phyloP scores from a whole-genome alignment of 768 basidiomycete genomes.

The Trametes gibbosa region DNA sequence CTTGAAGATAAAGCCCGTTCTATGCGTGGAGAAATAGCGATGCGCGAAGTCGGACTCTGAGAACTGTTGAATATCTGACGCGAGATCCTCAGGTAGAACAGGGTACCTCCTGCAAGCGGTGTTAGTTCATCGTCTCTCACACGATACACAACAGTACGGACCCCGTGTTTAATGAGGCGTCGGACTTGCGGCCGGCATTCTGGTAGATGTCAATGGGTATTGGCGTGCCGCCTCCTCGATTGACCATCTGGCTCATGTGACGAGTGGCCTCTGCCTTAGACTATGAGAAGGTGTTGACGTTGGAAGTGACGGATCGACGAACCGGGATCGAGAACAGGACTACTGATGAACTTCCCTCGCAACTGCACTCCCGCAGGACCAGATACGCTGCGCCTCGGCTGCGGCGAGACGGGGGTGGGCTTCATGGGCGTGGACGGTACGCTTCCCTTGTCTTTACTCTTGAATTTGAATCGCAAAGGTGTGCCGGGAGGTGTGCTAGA shows the following conservation, averaged over 20 bases:
- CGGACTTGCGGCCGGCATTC: slow-evolving; percentile 28
- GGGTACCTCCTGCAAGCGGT: slow-evolving; percentile 58
- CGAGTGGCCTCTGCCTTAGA: slow-evolving; percentile 53
- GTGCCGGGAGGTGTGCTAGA: slow-evolving; percentile 15
- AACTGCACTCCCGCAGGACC: slow-evolving; percentile 17
- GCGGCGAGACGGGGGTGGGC: slow-evolving; percentile 12
- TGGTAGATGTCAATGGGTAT: slow-evolving; percentile 37
- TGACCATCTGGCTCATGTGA: slow-evolving; percentile 75
- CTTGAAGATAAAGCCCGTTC: slow-evolving; percentile 85
- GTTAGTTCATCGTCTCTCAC: slow-evolving; percentile 12
- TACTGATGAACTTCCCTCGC: slow-evolving; percentile 64
- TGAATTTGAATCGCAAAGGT: slow-evolving; percentile 14
- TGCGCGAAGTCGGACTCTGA: slow-evolving; percentile 81
- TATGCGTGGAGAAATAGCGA: slow-evolving; percentile 87
- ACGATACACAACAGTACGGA: slow-evolving; percentile 34
- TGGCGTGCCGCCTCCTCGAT: slow-evolving; percentile 57
- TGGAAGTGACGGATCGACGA: slow-evolving; percentile 21
- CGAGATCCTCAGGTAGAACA: slow-evolving; percentile 75
- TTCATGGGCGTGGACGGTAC: slow-evolving; percentile 13
- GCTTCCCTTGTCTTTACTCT: slow-evolving; percentile 11
- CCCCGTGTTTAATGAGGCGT: slow-evolving; percentile 61
- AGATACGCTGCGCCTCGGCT: slow-evolving; percentile 19
- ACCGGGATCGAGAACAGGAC: slow-evolving; percentile 71
- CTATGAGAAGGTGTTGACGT: neutral
- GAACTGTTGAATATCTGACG: slow-evolving; percentile 84